Evolutionary conservation across 2,329 filamentous ascomycete species (phyloP).

Genomic region (Fusarium transvaalense): DNA sequence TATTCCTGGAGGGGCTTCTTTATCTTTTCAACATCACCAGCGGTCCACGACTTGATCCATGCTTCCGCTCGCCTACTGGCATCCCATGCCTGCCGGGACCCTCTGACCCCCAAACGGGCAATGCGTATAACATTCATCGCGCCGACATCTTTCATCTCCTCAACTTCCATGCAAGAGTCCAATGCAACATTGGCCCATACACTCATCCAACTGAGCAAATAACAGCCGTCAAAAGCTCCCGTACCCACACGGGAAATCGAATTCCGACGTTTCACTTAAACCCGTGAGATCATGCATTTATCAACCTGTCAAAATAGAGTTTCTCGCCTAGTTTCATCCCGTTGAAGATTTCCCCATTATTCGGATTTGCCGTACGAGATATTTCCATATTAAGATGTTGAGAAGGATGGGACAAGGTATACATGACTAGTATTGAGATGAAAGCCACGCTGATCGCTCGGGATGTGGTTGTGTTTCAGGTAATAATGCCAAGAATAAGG

Average conservation of each 20-base stretch:
- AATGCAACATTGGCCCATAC: background rate
- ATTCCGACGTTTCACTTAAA: constrained; percentile 18
- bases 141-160: background rate
- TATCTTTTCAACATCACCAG: constrained; percentile 16
- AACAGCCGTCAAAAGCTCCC: background rate
- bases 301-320: constrained; percentile 10
- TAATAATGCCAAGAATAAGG: background rate
- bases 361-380: background rate
- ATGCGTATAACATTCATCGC: constrained; percentile 8
- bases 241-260: background rate
- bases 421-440: background rate
- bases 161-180: background rate
- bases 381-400: background rate
- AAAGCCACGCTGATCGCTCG: background rate
- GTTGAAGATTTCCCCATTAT: background rate
- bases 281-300: background rate
- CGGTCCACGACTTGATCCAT: background rate
- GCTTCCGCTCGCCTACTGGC: background rate
- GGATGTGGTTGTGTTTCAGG: constrained; percentile 17
- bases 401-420: background rate
- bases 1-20: background rate
- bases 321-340: constrained; percentile 19
- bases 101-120: constrained; percentile 3
- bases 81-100: background rate
- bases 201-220: background rate